A percentile compares a stretch with the other conserved stretches of the same genome.
These are phyloP conservation scores for Fusarium sp. DNA, from an alignment of 2,329 filamentous ascomycete species.

Conservation along the genomic window DNA sequence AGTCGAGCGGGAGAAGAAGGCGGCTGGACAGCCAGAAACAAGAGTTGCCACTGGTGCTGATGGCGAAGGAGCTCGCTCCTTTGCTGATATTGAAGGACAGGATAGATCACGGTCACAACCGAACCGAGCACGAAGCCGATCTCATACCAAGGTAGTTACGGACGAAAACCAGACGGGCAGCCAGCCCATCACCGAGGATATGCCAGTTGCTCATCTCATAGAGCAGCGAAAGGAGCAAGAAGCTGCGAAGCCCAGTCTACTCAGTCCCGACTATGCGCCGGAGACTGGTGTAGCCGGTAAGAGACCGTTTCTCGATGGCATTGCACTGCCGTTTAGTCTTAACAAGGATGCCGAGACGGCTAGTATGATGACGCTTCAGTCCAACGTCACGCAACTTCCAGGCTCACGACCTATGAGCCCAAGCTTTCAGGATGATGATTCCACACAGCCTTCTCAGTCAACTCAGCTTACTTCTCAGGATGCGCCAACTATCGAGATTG, in stretches of 20 bases:
- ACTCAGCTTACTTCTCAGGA: slow-evolving; percentile 33
- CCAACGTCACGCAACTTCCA: slow-evolving; percentile 47
- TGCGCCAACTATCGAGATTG: slow-evolving; percentile 59
- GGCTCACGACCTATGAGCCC: slow-evolving; percentile 50
- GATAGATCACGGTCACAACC: slow-evolving; percentile 43
- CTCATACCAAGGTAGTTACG: slow-evolving; percentile 58
- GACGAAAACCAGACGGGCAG: slow-evolving; percentile 62
- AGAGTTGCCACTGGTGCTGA: slow-evolving; percentile 52
- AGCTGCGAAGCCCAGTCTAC: slow-evolving; percentile 54
- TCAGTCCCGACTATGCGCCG: slow-evolving; percentile 56
- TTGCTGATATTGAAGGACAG: slow-evolving; percentile 54
- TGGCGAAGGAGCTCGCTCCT: slow-evolving; percentile 56
- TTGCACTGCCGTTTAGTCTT: slow-evolving; percentile 79
- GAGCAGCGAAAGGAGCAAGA: slow-evolving; percentile 54
- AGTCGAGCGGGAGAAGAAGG: slow-evolving; percentile 67
- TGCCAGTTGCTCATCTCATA: slow-evolving; percentile 56
- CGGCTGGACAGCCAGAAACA: slow-evolving; percentile 51
- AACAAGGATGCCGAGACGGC: slow-evolving; percentile 71
- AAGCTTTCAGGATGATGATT: slow-evolving; percentile 15
- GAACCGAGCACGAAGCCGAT: slow-evolving; percentile 51
- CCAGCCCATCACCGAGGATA: slow-evolving; percentile 50
- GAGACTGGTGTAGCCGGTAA: slow-evolving; percentile 67
- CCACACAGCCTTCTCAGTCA: slow-evolving; percentile 22
- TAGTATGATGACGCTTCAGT: slow-evolving; percentile 75
- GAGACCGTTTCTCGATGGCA: slow-evolving; percentile 73